Conservation (phyloP, 306 rosid genomes). For the barrel medic (Medicago truncatula) region MtrunA17r5.0-ANR NC_053045.1:31189001-31189500, state of each 20-base stretch:
- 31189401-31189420: conserved; percentile 13
- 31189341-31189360: conserved; percentile 22
- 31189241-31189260: conserved; percentile 78
- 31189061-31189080: conserved; percentile 14
- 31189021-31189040: conserved; percentile 46
- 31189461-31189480: conserved; percentile 1
- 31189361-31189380: conserved; percentile 6
- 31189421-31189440: conserved; percentile 5
- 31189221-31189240: conserved; percentile 67
- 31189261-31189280: conserved; percentile 66
- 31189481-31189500: background rate
- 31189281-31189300: conserved; percentile 35
- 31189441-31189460: background rate
- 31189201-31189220: conserved; percentile 97
- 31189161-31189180: conserved; percentile 5
- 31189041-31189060: background rate
- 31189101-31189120: conserved; percentile 24
- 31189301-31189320: conserved; percentile 24
- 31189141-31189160: conserved; percentile 25
- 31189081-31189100: conserved; percentile 18
- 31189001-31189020: conserved; percentile 65
- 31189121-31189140: conserved; percentile 26
- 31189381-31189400: conserved; percentile 27
- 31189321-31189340: conserved; percentile 30
- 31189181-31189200: conserved; percentile 57